Conservation (phyloP, 2,329 filamentous ascomycete genomes). For the Chalaropsis thielavioides region DNA sequence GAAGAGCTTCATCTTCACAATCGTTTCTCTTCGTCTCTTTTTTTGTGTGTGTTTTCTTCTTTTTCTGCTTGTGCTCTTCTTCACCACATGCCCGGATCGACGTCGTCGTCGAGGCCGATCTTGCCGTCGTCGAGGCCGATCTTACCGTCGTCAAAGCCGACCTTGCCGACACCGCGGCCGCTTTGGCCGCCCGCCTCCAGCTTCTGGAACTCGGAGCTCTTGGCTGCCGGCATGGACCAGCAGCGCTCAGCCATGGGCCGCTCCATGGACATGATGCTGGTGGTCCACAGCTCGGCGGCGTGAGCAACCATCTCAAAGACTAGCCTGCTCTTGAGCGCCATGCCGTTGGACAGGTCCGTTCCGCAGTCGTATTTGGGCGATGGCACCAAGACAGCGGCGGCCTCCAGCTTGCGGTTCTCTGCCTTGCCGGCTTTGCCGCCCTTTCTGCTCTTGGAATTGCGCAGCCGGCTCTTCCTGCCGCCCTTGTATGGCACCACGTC, state of each 20-base stretch:
- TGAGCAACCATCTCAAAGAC: conserved; percentile 22
- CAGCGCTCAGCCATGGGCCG: conserved; percentile 17
- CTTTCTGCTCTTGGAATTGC: neutral
- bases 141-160: neutral
- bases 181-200: no score
- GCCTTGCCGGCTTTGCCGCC: neutral
- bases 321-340: conserved; percentile 22
- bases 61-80: no score
- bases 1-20: no score
- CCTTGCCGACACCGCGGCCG: neutral
- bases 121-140: neutral
- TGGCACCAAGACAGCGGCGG: neutral
- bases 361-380: conserved; percentile 15
- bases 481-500: neutral
- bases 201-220: neutral
- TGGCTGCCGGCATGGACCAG: neutral
- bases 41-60: no score
- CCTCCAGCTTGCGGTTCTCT: neutral
- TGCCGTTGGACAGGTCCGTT: conserved; percentile 17
- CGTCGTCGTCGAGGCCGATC: neutral
- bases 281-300: conserved; percentile 22
- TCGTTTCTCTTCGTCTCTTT: no score
- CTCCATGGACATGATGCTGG: conserved; percentile 20
- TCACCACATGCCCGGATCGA: no score
- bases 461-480: neutral